phyloP scores from a whole-genome alignment of 441 rosid genomes.

The Populus hybrid region DNA sequence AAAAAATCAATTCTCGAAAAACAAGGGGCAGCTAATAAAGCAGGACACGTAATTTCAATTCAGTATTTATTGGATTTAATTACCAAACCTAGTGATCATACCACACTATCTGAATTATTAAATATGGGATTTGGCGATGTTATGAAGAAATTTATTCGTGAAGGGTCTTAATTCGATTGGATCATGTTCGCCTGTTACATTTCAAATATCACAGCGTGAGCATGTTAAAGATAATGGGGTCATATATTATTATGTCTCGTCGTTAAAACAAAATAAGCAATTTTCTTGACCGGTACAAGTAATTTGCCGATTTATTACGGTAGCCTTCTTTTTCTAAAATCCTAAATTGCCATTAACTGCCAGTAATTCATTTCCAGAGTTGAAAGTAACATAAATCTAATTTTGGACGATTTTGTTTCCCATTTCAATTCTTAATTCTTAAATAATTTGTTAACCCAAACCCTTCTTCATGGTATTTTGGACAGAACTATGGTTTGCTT shows the following conservation, averaged over 20 bases:
- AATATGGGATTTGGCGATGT: background rate
- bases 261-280: conserved; percentile 44
- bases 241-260: conserved; percentile 26
- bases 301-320: conserved; percentile 30
- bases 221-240: background rate
- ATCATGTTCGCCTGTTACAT: background rate
- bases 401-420: too few relatives aligned
- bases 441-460: too few relatives aligned
- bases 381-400: too few relatives aligned
- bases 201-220: conserved; percentile 17
- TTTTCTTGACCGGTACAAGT: conserved; percentile 33
- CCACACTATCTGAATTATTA: background rate
- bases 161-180: conserved; percentile 11
- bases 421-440: too few relatives aligned
- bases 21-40: background rate
- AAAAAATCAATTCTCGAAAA: background rate
- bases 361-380: too few relatives aligned
- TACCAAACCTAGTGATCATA: background rate
- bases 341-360: conserved; percentile 14
- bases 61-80: background rate
- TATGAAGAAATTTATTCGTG: background rate
- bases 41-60: too few relatives aligned
- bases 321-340: conserved; percentile 6
- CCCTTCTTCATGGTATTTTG: too few relatives aligned
- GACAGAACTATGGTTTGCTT: too few relatives aligned